Evolutionary conservation across 768 basidiomycete species (phyloP).

Genomic region (Hericium coralloides): DNA sequence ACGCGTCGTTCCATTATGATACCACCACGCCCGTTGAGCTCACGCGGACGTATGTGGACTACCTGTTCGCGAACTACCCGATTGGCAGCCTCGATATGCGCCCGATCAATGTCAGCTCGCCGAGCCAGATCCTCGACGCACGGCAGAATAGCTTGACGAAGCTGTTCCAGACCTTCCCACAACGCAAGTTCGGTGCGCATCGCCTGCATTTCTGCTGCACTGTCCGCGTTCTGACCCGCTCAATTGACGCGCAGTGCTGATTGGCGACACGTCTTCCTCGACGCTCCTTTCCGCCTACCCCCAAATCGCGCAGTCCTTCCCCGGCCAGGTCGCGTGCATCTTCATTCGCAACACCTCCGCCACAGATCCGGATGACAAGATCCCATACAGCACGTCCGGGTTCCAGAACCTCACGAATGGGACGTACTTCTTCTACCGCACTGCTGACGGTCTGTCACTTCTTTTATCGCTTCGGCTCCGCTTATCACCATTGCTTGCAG

Average conservation of each 20-base stretch:
- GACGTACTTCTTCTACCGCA: slow-evolving; percentile 22
- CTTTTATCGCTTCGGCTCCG: neutral
- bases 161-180: slow-evolving; percentile 24
- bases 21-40: slow-evolving; percentile 26
- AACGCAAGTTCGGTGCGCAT: slow-evolving; percentile 21
- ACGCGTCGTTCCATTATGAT: slow-evolving; percentile 26
- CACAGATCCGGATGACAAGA: slow-evolving; percentile 23
- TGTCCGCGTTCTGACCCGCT: neutral
- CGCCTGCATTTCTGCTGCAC: neutral
- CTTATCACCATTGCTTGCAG: slow-evolving; percentile 1
- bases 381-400: slow-evolving; percentile 24
- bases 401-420: slow-evolving; percentile 22
- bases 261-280: slow-evolving; percentile 17
- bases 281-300: slow-evolving; percentile 19
- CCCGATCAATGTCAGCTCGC: slow-evolving; percentile 23
- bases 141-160: slow-evolving; percentile 21
- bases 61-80: slow-evolving; percentile 22
- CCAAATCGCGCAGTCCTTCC: slow-evolving; percentile 18
- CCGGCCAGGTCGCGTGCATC: slow-evolving; percentile 21
- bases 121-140: slow-evolving; percentile 20
- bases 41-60: slow-evolving; percentile 24
- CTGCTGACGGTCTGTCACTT: slow-evolving; percentile 14
- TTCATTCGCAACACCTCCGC: slow-evolving; percentile 26
- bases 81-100: slow-evolving; percentile 24
- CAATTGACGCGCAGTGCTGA: slow-evolving; percentile 10